phyloP scores from a whole-genome alignment of 345 rosid genomes.

The Arabis alpina region DNA sequence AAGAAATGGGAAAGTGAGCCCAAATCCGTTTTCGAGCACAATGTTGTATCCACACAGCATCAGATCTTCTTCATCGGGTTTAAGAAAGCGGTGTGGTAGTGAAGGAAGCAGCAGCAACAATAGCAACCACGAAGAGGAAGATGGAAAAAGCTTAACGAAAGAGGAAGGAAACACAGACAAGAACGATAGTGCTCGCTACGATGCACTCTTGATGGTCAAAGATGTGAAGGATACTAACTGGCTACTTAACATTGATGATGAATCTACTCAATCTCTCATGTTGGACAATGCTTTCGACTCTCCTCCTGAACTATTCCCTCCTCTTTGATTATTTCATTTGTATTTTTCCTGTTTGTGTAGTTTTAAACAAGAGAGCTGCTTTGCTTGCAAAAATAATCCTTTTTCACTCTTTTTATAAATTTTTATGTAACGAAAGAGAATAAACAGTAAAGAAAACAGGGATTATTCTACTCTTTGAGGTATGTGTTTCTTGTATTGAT shows the following conservation, averaged over 20 bases:
- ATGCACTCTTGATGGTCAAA: conserved; percentile 36
- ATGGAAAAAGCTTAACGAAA: conserved; percentile 37
- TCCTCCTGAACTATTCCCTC: conserved; percentile 44
- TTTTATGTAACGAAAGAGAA: conserved; percentile 6
- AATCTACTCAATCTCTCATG: conserved; percentile 33
- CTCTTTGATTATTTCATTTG: conserved; percentile 23
- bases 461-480: conserved; percentile 5
- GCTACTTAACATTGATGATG: conserved; percentile 43
- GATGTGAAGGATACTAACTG: conserved; percentile 46
- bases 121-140: conserved; percentile 39
- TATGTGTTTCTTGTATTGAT: conserved; percentile 12
- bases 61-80: conserved; percentile 14
- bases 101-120: conserved; percentile 36
- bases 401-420: background rate
- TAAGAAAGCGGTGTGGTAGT: conserved; percentile 34
- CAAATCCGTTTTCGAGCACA: conserved; percentile 32
- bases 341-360: conserved; percentile 4
- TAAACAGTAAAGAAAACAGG: background rate
- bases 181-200: conserved; percentile 42
- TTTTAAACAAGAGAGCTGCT: conserved; percentile 9
- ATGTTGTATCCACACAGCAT: conserved; percentile 46
- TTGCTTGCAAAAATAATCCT: conserved; percentile 29
- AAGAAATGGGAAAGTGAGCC: conserved; percentile 33
- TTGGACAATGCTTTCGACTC: conserved; percentile 41
- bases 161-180: conserved; percentile 11